phyloP scores from a whole-genome alignment of 2,329 filamentous ascomycete genomes.

The Colletotrichum karsti region DNA sequence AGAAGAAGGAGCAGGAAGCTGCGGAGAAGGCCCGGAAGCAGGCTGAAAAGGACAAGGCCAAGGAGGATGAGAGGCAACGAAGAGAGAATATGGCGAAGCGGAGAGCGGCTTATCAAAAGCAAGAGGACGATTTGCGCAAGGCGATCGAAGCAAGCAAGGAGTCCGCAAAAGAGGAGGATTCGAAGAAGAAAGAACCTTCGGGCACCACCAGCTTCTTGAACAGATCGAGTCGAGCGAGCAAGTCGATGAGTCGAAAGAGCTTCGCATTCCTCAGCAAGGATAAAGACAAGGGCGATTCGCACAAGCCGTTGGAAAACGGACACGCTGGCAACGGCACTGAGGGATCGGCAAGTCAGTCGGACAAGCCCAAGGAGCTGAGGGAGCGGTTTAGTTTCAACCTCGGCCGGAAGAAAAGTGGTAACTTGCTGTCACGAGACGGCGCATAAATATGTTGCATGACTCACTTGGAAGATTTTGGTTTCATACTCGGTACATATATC shows the following conservation, averaged over 20 bases:
- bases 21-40: constrained; percentile 57
- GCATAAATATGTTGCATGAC: neutral
- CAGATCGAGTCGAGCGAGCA: constrained; percentile 76
- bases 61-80: constrained; percentile 52
- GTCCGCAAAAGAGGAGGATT: constrained; percentile 60
- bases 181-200: constrained; percentile 49
- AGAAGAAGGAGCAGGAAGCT: constrained; percentile 73
- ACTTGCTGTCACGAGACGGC: constrained; percentile 37
- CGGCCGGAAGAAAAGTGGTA: constrained; percentile 76
- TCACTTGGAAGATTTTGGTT: neutral
- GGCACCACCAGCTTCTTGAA: constrained; percentile 62
- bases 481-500: constrained; percentile 19
- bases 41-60: constrained; percentile 55
- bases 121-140: constrained; percentile 69
- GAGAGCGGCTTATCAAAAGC: constrained; percentile 55
- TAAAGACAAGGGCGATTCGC: constrained; percentile 41
- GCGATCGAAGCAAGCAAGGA: constrained; percentile 74
- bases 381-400: constrained; percentile 74
- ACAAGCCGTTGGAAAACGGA: constrained; percentile 38
- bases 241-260: constrained; percentile 81
- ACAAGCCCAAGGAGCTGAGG: constrained; percentile 63
- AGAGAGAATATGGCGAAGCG: constrained; percentile 44
- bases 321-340: constrained; percentile 38
- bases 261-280: constrained; percentile 72
- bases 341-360: constrained; percentile 35